A percentile compares a stretch with the other conserved stretches of the same genome.
phyloP scores from a whole-genome alignment of 768 basidiomycete species.

The Leccinum sublutescens region DNA sequence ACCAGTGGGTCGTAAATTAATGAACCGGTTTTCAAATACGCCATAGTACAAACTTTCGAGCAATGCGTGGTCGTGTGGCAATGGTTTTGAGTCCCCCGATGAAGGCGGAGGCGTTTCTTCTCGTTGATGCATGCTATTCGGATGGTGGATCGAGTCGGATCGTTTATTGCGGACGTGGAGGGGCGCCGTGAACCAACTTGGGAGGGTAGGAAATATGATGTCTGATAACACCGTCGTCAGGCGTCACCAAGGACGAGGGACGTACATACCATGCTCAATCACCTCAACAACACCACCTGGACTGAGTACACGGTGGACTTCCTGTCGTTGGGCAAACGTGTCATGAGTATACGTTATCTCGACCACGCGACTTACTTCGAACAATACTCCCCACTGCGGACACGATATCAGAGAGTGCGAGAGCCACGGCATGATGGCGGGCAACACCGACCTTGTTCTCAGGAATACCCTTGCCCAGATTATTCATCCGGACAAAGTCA shows the following conservation, averaged over 20 bases:
- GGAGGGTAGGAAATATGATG: slow-evolving; percentile 71
- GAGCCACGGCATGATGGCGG: not conserved
- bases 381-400: slow-evolving; percentile 61
- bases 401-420: slow-evolving; percentile 2
- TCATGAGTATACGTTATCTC: slow-evolving; percentile 1
- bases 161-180: slow-evolving; percentile 53
- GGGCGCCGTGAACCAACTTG: slow-evolving; percentile 75
- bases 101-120: slow-evolving; percentile 30
- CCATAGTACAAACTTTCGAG: slow-evolving; percentile 65
- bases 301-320: slow-evolving; percentile 66
- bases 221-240: slow-evolving; percentile 41
- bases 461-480: slow-evolving; percentile 64
- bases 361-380: slow-evolving; percentile 46
- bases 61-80: slow-evolving; percentile 65
- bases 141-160: slow-evolving; percentile 49
- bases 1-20: slow-evolving; percentile 71
- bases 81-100: slow-evolving; percentile 35
- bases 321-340: slow-evolving; percentile 40
- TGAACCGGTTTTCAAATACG: slow-evolving; percentile 69
- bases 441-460: slow-evolving; percentile 59
- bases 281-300: slow-evolving; percentile 72
- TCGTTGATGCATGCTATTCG: slow-evolving; percentile 43
- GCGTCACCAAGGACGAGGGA: not conserved
- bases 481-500: slow-evolving; percentile 73
- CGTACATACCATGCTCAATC: slow-evolving; percentile 62